Evolutionary conservation across 2,329 filamentous ascomycete genomes (phyloP), one percentile per base, ranked within the genome.

Genomic region (Cucurbitaria berberidis): DNA sequence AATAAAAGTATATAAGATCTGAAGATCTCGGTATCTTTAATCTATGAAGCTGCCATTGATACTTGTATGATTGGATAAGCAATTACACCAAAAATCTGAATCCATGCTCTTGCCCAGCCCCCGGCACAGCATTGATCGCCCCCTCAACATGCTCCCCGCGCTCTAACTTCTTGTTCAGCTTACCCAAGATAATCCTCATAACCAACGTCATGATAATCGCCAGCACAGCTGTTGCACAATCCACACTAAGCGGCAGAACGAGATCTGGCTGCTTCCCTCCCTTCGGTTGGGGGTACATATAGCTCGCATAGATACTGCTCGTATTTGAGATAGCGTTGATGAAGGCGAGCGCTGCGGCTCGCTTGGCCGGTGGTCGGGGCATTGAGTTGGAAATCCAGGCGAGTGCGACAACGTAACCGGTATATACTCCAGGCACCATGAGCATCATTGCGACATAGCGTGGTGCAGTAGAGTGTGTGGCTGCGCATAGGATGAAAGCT

Each of bases 371-470:
- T 3, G 90, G 90, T 5, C 89, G 84, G 0, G 89, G 89, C 45
- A 93, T 81, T 1, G 86, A 88, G 68, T 89, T 90, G 41, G 83
- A 86, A 59, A 93, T 91, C 90, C 90, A 95, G 2, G 86, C 83
- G 3, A 90, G 77, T 1, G 81, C 81, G 1, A 90, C 86, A 0
- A 89, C 88, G 48, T 76, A 76, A 13, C 74, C 83, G 1, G 83
- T 82, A 64, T 89, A 89, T 2, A 88, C 77, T 0, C 85, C 83
- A 0, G 77, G 74, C 36, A 82, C 80, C 85, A 91, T 90, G 34
- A 91, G 77, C 82, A 91, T 86, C 82, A 91, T 90, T 26, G 85
- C 80, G 8, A 88, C 74, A 58, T 91, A 91, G 30, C 89, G 80
- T 0, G 88, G 84, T 0, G 80, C 88, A 0, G 82, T 78, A 2